Evolutionary conservation across 805 yeast genomes (phyloP).

Genomic region (Ascoidea tarda): DNA sequence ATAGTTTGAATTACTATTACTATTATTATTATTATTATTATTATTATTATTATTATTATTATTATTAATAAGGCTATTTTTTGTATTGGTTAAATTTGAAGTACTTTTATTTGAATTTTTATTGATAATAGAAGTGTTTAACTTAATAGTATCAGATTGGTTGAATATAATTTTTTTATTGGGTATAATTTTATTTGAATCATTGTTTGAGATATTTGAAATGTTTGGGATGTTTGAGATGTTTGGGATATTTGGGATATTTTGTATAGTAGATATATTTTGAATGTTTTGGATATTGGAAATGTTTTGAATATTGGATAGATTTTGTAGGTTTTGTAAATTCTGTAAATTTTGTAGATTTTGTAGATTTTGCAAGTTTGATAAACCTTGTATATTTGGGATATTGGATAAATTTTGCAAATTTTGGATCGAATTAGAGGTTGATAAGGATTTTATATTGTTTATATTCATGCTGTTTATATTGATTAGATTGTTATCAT

Average conservation of each 20-base stretch:
- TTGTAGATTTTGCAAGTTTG: not conserved
- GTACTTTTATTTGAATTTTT: not conserved
- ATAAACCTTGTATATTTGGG: not conserved
- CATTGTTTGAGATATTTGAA: no score
- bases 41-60: no score
- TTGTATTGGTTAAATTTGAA: not conserved
- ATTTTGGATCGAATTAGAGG: not conserved
- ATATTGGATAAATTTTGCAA: no score
- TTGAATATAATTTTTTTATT: no score
- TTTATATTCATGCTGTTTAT: no score
- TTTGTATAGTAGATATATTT: not conserved
- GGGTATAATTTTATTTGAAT: no score
- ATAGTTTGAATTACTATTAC: not conserved
- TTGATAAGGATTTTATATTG: no score
- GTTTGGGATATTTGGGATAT: not conserved
- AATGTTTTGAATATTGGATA: not conserved
- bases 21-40: no score
- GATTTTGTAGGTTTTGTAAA: no score
- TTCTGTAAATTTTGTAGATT: not conserved
- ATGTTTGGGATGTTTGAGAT: not conserved
- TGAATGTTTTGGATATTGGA: not conserved
- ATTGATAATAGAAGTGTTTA: not conserved
- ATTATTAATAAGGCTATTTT: no score
- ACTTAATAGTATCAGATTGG: no score
- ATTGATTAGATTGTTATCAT: no score